A percentile compares a stretch with the other conserved stretches of the same genome.
phyloP scores from a whole-genome alignment of 331 rosid species.

The Acacia concinna region DNA sequence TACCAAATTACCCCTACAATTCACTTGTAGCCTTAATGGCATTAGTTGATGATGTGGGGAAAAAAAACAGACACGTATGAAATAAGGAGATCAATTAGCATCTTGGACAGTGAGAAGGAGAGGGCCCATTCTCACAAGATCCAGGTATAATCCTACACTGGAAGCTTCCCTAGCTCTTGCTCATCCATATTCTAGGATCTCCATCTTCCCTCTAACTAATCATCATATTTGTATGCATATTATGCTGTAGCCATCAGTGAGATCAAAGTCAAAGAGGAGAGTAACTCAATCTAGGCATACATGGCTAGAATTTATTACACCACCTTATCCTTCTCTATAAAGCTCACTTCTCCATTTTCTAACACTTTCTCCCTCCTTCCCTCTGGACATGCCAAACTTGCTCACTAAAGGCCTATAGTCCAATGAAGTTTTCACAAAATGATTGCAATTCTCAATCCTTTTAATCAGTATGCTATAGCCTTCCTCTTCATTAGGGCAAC shows the following conservation, averaged over 20 bases:
- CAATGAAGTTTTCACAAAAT: background rate
- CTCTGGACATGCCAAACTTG: background rate
- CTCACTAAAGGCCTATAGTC: background rate
- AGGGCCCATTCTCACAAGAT: background rate
- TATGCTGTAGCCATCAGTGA: background rate
- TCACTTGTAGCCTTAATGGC: background rate
- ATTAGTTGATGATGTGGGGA: background rate
- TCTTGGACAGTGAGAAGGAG: background rate
- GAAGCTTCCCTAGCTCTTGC: background rate
- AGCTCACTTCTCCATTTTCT: background rate
- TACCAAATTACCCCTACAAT: background rate
- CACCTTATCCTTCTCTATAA: background rate
- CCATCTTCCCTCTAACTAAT: background rate
- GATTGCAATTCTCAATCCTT: background rate
- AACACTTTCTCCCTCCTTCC: background rate
- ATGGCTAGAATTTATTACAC: background rate
- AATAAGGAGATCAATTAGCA: background rate
- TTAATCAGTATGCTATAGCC: background rate
- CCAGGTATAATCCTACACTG: background rate
- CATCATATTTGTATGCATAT: background rate
- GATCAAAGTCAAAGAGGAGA: background rate
- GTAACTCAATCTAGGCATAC: background rate
- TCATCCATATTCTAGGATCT: background rate
- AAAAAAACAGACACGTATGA: background rate
- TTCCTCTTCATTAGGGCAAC: background rate